These are phyloP conservation scores for Boletus rufocinnamomeus DNA, from an alignment of 768 basidiomycete genomes.

Conservation along the genomic window DNA sequence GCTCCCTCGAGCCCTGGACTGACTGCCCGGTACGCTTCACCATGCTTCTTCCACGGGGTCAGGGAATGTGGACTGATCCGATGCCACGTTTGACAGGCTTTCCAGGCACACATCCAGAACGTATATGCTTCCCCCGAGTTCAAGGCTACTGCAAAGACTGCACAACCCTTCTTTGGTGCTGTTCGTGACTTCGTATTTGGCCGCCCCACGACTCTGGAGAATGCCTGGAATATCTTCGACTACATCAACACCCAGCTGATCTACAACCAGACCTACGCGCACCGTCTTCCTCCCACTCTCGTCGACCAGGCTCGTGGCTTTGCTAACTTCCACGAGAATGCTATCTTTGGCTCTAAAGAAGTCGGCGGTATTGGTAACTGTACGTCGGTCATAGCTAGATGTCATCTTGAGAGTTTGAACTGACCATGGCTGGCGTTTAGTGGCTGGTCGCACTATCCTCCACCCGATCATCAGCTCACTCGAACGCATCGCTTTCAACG, in stretches of 20 bases:
- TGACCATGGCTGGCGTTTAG: conserved; percentile 40
- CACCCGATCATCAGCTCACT: conserved; percentile 71
- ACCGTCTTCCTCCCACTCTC: conserved; percentile 77
- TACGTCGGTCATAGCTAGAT: conserved; percentile 39
- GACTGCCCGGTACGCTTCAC: conserved; percentile 49
- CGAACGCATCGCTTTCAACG: conserved; percentile 76
- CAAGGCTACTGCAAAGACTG: conserved; percentile 57
- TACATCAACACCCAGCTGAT: conserved; percentile 72
- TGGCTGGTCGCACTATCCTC: conserved; percentile 80
- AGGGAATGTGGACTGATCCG: conserved; percentile 14
- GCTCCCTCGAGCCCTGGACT: conserved; percentile 82
- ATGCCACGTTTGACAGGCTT: conserved; percentile 44
- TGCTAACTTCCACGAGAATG: conserved; percentile 80
- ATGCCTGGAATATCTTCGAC: conserved; percentile 80
- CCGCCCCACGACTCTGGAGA: conserved; percentile 63
- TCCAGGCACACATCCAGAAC: conserved; percentile 60
- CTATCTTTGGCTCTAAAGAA: conserved; percentile 64
- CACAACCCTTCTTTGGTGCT: conserved; percentile 64
- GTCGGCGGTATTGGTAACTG: conserved; percentile 77
- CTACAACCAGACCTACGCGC: conserved; percentile 82
- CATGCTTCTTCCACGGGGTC: background rate
- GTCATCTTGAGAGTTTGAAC: background rate
- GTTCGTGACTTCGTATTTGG: conserved; percentile 74
- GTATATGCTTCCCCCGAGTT: conserved; percentile 68
- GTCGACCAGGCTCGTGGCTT: conserved; percentile 72